A percentile compares a stretch with the other conserved stretches of the same genome.
Conservation (phyloP, 176 grass and related monocot species). For the Carex cristatella region DNA sequence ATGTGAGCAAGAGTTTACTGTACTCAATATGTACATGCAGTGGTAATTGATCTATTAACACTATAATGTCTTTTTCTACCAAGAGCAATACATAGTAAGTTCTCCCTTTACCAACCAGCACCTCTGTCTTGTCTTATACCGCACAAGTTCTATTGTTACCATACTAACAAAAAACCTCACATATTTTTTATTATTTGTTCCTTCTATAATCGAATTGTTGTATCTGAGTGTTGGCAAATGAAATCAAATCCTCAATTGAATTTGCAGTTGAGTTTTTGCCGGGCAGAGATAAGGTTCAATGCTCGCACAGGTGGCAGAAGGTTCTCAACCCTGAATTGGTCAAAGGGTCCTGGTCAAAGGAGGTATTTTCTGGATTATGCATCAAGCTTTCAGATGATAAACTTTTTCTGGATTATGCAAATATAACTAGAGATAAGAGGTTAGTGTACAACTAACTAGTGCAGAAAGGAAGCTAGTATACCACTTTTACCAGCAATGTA, state of each 20-base stretch:
- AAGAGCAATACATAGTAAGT: neutral
- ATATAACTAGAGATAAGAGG: neutral
- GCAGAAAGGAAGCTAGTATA: neutral
- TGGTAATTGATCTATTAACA: neutral
- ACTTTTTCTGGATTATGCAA: neutral
- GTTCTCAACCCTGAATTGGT: constrained; percentile 82
- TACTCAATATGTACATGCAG: neutral
- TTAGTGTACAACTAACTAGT: neutral
- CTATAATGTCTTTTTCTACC: neutral
- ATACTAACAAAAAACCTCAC: neutral
- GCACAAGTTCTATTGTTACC: neutral
- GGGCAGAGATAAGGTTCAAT: constrained; percentile 87
- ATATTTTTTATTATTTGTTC: neutral
- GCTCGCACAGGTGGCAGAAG: constrained; percentile 85
- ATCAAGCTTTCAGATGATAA: neutral
- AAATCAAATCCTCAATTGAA: neutral
- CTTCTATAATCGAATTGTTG: neutral
- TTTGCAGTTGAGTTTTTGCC: constrained; percentile 86
- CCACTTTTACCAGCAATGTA: neutral
- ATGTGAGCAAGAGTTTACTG: neutral
- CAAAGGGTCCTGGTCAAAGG: constrained; percentile 97
- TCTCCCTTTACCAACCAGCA: neutral
- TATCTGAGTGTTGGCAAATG: neutral
- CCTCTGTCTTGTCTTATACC: neutral
- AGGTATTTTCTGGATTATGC: constrained; percentile 37